These are phyloP conservation scores for Dothideomycetidae sp. DNA, from an alignment of 2,329 filamentous ascomycete genomes.

Conservation along the genomic window DNA sequence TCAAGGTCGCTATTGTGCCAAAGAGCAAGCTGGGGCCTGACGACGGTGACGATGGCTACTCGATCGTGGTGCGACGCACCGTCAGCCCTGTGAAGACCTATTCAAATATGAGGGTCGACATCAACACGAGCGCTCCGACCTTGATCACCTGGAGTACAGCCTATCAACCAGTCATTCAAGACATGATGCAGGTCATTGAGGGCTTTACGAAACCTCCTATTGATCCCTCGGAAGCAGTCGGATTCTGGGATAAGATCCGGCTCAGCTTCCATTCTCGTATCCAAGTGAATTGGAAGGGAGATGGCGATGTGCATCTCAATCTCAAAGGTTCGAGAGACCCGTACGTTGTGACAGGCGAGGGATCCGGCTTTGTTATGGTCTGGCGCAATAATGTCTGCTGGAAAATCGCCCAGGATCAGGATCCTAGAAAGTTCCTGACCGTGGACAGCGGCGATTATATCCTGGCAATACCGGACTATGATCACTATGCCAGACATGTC, in stretches of 20 bases:
- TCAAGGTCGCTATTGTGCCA: slow-evolving; percentile 73
- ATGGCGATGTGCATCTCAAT: slow-evolving; percentile 86
- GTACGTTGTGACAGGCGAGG: slow-evolving; percentile 81
- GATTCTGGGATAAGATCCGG: slow-evolving; percentile 98
- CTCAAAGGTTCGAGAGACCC: slow-evolving; percentile 84
- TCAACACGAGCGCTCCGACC: slow-evolving; percentile 85
- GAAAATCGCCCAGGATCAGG: slow-evolving; percentile 69
- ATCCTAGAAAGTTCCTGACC: slow-evolving; percentile 87
- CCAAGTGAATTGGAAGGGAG: slow-evolving; percentile 80
- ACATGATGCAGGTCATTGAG: slow-evolving; percentile 99
- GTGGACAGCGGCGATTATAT: slow-evolving; percentile 94
- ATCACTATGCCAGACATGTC: slow-evolving; percentile 64
- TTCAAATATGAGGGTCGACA: slow-evolving; percentile 79
- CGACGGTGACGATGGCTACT: slow-evolving; percentile 52
- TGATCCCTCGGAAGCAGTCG: slow-evolving; percentile 82
- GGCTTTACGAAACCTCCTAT: slow-evolving; percentile 92
- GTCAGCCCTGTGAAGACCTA: slow-evolving; percentile 94
- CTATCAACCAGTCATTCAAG: slow-evolving; percentile 94
- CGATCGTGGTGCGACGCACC: slow-evolving; percentile 76
- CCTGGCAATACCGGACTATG: slow-evolving; percentile 85
- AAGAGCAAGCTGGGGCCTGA: slow-evolving; percentile 42
- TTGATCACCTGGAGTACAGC: slow-evolving; percentile 94
- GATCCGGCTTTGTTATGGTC: slow-evolving; percentile 94
- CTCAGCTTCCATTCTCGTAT: slow-evolving; percentile 88
- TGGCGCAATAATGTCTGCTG: slow-evolving; percentile 90